A percentile compares a stretch with the other conserved stretches of the same genome.
Conservation (phyloP, 495 filamentous ascomycete genomes). For the Hypoxylon cercidicola region DNA sequence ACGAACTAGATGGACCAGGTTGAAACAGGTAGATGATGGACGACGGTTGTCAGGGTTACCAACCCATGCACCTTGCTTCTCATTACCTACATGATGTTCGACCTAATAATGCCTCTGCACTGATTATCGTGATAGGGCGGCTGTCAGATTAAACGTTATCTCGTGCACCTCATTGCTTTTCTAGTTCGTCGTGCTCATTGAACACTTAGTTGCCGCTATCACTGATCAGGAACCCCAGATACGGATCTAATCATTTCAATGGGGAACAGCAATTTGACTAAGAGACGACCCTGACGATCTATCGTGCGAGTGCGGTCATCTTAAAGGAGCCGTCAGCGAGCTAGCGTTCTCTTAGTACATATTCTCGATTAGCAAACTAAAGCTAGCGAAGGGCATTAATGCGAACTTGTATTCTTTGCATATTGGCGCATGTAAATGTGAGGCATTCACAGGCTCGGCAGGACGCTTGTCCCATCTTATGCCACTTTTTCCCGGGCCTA, state of each 20-base stretch:
- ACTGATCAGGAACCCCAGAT: conserved; percentile 33
- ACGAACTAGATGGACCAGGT: conserved; percentile 12
- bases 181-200: conserved; percentile 14
- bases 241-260: conserved; percentile 9
- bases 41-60: conserved; percentile 39
- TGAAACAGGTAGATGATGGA: conserved; percentile 17
- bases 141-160: conserved; percentile 43
- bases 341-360: background rate
- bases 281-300: conserved; percentile 15
- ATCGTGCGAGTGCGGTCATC: conserved; percentile 17
- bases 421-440: conserved; percentile 20
- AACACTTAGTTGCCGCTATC: conserved; percentile 26
- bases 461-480: conserved; percentile 21
- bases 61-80: conserved; percentile 29
- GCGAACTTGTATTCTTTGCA: conserved; percentile 18
- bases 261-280: conserved; percentile 34
- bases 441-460: conserved; percentile 35
- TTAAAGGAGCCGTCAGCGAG: conserved; percentile 1
- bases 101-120: conserved; percentile 23
- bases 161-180: conserved; percentile 34
- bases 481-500: conserved; percentile 34
- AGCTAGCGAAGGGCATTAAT: background rate
- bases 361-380: background rate
- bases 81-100: conserved; percentile 19
- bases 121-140: conserved; percentile 44